Evolutionary conservation across 805 yeast species (phyloP), one percentile per base, ranked within the genome.

Genomic region (Yamadazyma phyllophila): DNA sequence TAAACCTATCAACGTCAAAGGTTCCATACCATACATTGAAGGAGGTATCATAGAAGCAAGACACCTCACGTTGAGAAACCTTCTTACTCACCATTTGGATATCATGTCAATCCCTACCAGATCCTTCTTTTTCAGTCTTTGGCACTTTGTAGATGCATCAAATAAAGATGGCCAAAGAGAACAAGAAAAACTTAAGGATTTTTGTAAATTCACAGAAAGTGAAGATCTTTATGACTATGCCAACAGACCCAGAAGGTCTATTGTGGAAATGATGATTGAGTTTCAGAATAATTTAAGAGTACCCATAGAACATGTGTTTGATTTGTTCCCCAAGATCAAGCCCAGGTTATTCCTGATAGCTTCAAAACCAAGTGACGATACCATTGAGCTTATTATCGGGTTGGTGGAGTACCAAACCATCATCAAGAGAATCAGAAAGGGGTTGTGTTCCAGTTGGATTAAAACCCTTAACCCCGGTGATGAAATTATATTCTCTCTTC

Each of bases 321-420:
- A 94, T 49, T 65, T 88, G 16, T 72, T 94, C 51, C 97, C 97
- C 3, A 57, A 71, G 1, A 76, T 94, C 46, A 82, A 82, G 51
- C 96, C 97, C 10, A 72, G 99, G 40, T 71, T 83, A 44, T 94
- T 86, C 61, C 88, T 95, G 41, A 87, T 94, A 38, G 92, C 97
- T 0, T 86, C 95, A 2, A 61, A 63, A 29, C 79, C 81, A 0
- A 56, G 64, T 15, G 46, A 55, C 1, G 51, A 52, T 2, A 59
- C 50, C 4, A 64, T 89, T 8, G 96, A 88, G 49, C 66, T 92
- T 12, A 81, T 90, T 0, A 75, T 89, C 4, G 97, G 96, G 0
- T 73, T 91, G 31, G 97, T 94, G 0, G 87, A 87, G 61, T 94
- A 94, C 58, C 80, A 77, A 55, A 94, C 99, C 0, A 80, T 86